Evolutionary conservation across 805 yeast species (phyloP).

Genomic region (Metschnikowia peoriensis): DNA sequence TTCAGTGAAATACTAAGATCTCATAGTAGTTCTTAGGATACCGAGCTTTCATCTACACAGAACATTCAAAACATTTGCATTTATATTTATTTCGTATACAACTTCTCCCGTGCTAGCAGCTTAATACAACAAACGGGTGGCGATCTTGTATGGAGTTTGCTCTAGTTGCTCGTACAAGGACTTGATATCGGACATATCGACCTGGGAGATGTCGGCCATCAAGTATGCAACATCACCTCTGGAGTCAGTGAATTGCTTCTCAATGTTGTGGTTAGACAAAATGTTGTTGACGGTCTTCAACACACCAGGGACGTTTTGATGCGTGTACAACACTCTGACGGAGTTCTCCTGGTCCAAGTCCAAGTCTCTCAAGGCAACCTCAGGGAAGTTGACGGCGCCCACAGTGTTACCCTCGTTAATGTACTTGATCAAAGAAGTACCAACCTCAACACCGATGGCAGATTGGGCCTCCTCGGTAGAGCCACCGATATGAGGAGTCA

Average conservation of each 20-base stretch:
- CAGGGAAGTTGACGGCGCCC: constrained; percentile 99
- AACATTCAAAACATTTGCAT: no score
- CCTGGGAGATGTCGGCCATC: constrained; percentile 95
- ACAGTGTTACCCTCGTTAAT: constrained; percentile 93
- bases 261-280: constrained; percentile 91
- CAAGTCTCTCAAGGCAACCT: constrained; percentile 84
- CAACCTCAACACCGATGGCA: constrained; percentile 96
- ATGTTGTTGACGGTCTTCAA: constrained; percentile 95
- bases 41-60: no score
- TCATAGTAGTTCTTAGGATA: no score
- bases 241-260: constrained; percentile 97
- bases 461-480: constrained; percentile 98
- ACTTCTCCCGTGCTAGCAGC: not conserved
- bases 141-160: constrained; percentile 85
- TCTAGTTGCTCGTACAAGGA: constrained; percentile 80
- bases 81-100: no score
- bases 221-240: constrained; percentile 94
- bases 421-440: constrained; percentile 79
- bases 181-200: constrained; percentile 78
- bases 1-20: no score
- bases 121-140: constrained; percentile 85
- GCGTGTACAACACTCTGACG: constrained; percentile 93
- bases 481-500: constrained; percentile 98
- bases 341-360: constrained; percentile 83
- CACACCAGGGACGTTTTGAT: constrained; percentile 98